Conservation (phyloP, 805 yeast genomes). For the Suhomyces sp. region DNA sequence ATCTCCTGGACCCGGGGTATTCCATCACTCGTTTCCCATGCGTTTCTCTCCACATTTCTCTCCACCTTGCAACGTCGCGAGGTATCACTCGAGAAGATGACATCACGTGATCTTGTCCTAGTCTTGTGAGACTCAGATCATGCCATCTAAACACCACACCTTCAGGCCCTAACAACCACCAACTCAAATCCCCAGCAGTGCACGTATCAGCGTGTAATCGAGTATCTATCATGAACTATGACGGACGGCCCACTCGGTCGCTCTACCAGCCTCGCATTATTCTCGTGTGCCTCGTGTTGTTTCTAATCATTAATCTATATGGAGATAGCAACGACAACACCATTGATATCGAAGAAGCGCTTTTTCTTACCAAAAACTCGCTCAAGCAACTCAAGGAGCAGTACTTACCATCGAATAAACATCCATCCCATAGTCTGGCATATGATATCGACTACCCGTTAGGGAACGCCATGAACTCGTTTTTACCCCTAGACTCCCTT, state of each 20-base stretch:
- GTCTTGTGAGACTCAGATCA: not conserved
- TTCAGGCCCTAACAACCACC: not conserved
- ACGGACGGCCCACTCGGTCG: slow-evolving; percentile 5
- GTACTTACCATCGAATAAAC: slow-evolving; percentile 6
- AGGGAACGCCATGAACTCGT: slow-evolving; percentile 33
- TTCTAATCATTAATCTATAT: slow-evolving; percentile 8
- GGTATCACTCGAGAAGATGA: not conserved
- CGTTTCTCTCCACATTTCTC: not conserved
- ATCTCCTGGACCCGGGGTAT: not conserved
- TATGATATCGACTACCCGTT: slow-evolving; percentile 27
- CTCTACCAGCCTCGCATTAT: slow-evolving; percentile 9
- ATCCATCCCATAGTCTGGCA: not conserved
- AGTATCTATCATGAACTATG: not conserved
- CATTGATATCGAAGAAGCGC: slow-evolving; percentile 23
- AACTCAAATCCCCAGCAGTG: not conserved
- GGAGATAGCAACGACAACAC: not conserved
- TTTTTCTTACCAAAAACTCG: slow-evolving; percentile 23
- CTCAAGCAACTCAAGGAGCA: slow-evolving; percentile 20
- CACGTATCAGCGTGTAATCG: not conserved
- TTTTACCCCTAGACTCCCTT: slow-evolving; percentile 41
- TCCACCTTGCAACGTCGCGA: not conserved
- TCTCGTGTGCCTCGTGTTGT: slow-evolving; percentile 6
- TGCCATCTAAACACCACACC: not conserved
- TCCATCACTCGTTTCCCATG: not conserved
- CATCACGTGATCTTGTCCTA: not conserved